Evolutionary conservation across 805 yeast genomes (phyloP).

Genomic region (Candida loeiensis): DNA sequence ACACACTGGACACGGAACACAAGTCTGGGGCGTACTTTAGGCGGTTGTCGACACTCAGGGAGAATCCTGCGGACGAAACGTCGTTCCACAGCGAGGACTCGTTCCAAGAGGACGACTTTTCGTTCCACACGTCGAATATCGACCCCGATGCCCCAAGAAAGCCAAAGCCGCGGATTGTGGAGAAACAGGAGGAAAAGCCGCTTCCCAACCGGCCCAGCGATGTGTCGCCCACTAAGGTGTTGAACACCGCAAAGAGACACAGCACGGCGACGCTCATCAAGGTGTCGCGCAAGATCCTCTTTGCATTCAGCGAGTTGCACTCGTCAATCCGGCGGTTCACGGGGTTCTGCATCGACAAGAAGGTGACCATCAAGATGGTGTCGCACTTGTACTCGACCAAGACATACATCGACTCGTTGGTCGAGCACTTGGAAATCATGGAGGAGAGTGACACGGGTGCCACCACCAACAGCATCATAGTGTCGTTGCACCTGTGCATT

Average conservation of each 20-base stretch:
- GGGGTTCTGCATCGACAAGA: slow-evolving; percentile 55
- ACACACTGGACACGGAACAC: slow-evolving; percentile 40
- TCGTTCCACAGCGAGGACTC: not conserved
- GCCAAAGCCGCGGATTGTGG: too few species aligned
- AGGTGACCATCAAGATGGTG: slow-evolving; percentile 51
- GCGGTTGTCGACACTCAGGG: slow-evolving; percentile 62
- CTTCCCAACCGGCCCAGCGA: slow-evolving; percentile 7
- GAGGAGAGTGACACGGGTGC: slow-evolving; percentile 33
- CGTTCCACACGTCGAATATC: too few species aligned
- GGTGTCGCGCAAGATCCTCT: slow-evolving; percentile 57
- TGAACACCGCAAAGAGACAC: slow-evolving; percentile 8
- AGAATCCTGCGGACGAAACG: slow-evolving; percentile 35
- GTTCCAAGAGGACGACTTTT: too few species aligned
- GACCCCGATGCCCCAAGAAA: too few species aligned
- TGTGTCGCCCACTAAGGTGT: slow-evolving; percentile 11
- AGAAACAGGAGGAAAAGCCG: slow-evolving; percentile 1
- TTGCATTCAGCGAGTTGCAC: slow-evolving; percentile 63
- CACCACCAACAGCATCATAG: slow-evolving; percentile 28
- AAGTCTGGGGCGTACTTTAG: slow-evolving; percentile 63
- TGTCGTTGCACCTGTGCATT: slow-evolving; percentile 32
- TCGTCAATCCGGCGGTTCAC: slow-evolving; percentile 54
- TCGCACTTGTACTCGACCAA: slow-evolving; percentile 50
- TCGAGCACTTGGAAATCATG: slow-evolving; percentile 51
- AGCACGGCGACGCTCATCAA: slow-evolving; percentile 27
- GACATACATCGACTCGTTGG: slow-evolving; percentile 52